A percentile compares a stretch with the other conserved stretches of the same genome.
Conservation (phyloP, 164 flowering plant genomes). For the Magnolia sinica region DNA sequence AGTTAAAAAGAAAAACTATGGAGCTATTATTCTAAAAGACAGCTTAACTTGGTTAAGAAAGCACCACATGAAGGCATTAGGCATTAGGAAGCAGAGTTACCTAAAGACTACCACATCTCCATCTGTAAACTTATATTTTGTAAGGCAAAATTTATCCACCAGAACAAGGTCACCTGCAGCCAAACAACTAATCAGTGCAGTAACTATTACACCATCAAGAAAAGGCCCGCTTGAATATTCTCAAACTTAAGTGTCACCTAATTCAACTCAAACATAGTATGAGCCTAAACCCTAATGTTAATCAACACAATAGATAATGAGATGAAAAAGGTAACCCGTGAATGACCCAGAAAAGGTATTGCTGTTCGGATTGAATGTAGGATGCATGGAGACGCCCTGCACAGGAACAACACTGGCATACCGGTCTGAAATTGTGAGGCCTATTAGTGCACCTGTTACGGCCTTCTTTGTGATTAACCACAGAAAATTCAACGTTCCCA, state of each 20-base stretch:
- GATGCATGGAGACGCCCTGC: conserved; percentile 72
- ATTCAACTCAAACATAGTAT: neutral
- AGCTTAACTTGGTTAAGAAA: no score
- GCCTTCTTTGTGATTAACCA: conserved; percentile 49
- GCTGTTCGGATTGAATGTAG: conserved; percentile 60
- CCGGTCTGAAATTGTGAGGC: conserved; percentile 67
- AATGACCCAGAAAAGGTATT: conserved; percentile 21
- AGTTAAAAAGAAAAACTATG: neutral
- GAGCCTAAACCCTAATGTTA: neutral
- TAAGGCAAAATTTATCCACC: conserved; percentile 74
- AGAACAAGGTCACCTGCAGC: conserved; percentile 73
- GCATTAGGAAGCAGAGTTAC: conserved; percentile 27
- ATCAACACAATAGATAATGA: neutral
- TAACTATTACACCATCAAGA: neutral
- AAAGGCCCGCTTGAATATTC: neutral
- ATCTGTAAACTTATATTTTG: conserved; percentile 64
- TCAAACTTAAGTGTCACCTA: no score
- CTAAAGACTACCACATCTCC: conserved; percentile 78
- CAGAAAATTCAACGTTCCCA: conserved; percentile 39
- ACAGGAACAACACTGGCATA: conserved; percentile 52
- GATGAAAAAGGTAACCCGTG: conserved; percentile 26
- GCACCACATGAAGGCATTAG: neutral
- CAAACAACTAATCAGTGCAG: conserved; percentile 13
- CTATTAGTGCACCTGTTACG: conserved; percentile 55
- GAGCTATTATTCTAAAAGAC: neutral